Evolutionary conservation across 495 filamentous ascomycete genomes (phyloP), one percentile per base, ranked within the genome.

Genomic region (Bacidia rubella): DNA sequence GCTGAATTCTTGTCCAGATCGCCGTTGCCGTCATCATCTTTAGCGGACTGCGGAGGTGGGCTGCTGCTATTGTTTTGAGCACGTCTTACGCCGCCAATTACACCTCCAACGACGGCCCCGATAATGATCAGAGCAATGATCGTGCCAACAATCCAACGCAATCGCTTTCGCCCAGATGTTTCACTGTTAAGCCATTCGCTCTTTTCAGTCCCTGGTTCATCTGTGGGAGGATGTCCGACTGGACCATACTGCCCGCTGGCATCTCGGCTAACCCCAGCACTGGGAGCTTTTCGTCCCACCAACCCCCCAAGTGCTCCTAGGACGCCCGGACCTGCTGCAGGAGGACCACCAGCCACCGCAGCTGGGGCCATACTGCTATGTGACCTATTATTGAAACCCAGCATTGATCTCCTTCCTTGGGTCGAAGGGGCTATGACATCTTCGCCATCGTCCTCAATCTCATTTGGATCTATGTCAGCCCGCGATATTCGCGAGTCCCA

Each of bases 381-480:
- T 55, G 62, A 54, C 57, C 65, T 51, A 59, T 20, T 46, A n/a
- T 70, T 70, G 11, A 80, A 61, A 56, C 76, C 76, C 32, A 83
- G 63, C 56, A 77, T 74, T 25, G 77, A 80, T 44, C 58, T 65
- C 49, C 66, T 64, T 42, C 60, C 64, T 22, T 64, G 68, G 63
- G 62, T 68, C 57, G 54, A 72, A 57, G 57, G 66, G 52, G 52
- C 63, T 45, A 88, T 74, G 2, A 82, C 86, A 56, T 95, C 88
- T 58, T 95, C 88, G 7, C 83, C 87, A 59, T 94, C 87, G 60
- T 95, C 88, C 2, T 75, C 80, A 50, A 93, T 89, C 1, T 82
- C 81, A 54, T 83, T 77, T 0, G 87, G 87, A 60, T 94, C 82
- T 47, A 93, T 80, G 17, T 70, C 68, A 15, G 74, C 69, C 5